Percentiles rank a stretch among this genome's conserved stretches.
These are phyloP conservation scores for Salix udensis DNA, from an alignment of 345 rosid species.

Conservation along the genomic window DNA sequence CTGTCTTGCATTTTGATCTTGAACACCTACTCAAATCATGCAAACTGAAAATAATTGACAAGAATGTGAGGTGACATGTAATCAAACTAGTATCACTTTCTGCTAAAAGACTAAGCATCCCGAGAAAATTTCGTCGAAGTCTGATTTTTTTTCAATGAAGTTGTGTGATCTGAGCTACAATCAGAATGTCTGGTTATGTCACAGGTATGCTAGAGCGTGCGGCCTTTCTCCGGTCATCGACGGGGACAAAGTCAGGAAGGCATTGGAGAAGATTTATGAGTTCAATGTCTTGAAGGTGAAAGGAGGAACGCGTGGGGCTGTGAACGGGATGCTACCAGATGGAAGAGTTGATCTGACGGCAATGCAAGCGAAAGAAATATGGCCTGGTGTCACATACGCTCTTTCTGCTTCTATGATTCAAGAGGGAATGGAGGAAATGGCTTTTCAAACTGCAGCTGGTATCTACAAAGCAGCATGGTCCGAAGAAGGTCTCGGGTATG, in stretches of 20 bases:
- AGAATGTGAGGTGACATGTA: no score
- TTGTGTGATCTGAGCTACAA: no score
- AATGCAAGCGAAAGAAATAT: conserved; percentile 63
- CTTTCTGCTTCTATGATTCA: conserved; percentile 81
- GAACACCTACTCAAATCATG: no score
- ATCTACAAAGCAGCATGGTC: conserved; percentile 67
- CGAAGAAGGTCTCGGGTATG: conserved; percentile 56
- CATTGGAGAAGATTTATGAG: conserved; percentile 50
- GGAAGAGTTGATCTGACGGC: conserved; percentile 59
- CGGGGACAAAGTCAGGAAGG: conserved; percentile 49
- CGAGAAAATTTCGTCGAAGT: no score
- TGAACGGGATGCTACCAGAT: conserved; percentile 64
- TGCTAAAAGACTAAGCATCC: no score
- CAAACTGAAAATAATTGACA: no score
- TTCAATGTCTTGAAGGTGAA: conserved; percentile 65
- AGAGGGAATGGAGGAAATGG: conserved; percentile 44
- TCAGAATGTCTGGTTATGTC: neutral
- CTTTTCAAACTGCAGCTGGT: conserved; percentile 61
- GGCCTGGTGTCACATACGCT: conserved; percentile 76
- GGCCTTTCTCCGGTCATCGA: conserved; percentile 56
- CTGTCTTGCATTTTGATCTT: no score
- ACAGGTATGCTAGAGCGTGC: conserved; percentile 72
- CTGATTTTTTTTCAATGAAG: no score
- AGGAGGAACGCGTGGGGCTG: conserved; percentile 61
- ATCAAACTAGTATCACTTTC: no score